These are phyloP conservation scores for Ganoderma resinaceum DNA, from an alignment of 1,284 basidiomycete species.

Conservation along the genomic window DNA sequence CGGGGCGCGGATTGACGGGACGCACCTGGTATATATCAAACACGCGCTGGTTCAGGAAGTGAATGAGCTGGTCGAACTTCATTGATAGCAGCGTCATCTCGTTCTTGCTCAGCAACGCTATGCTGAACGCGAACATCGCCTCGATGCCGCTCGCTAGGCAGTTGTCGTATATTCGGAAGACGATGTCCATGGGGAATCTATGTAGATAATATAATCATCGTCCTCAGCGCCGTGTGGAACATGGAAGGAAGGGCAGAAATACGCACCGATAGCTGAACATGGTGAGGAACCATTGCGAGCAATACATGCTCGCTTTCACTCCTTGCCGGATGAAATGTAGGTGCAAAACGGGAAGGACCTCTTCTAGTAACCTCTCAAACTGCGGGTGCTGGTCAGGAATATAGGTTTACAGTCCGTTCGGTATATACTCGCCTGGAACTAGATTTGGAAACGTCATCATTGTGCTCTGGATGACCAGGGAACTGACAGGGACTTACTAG, in stretches of 20 bases:
- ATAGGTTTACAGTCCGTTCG: background rate
- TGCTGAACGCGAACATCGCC: conserved; percentile 94
- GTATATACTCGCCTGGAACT: conserved; percentile 53
- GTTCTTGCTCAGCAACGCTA: conserved; percentile 88
- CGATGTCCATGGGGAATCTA: conserved; percentile 96
- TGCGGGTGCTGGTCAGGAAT: conserved; percentile 40
- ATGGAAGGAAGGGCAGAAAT: background rate
- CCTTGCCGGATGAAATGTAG: conserved; percentile 93
- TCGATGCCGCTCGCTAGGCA: conserved; percentile 97
- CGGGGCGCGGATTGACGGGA: background rate
- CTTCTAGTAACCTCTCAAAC: conserved; percentile 96
- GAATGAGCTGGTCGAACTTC: conserved; percentile 90
- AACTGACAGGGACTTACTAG: conserved; percentile 59
- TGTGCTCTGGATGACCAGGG: background rate
- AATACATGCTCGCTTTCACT: conserved; percentile 96
- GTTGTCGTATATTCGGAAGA: conserved; percentile 94
- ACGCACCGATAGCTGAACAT: conserved; percentile 91
- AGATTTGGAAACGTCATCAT: conserved; percentile 17
- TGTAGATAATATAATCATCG: background rate
- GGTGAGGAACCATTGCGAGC: conserved; percentile 97
- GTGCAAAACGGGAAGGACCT: conserved; percentile 89
- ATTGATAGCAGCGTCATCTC: conserved; percentile 81
- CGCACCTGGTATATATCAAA: conserved; percentile 82
- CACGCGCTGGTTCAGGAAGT: conserved; percentile 82
- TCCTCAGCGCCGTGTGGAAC: background rate